These are phyloP conservation scores for Pseudocercospora fijiensis DNA, from an alignment of 2,329 filamentous ascomycete species.

Conservation along the genomic window DNA sequence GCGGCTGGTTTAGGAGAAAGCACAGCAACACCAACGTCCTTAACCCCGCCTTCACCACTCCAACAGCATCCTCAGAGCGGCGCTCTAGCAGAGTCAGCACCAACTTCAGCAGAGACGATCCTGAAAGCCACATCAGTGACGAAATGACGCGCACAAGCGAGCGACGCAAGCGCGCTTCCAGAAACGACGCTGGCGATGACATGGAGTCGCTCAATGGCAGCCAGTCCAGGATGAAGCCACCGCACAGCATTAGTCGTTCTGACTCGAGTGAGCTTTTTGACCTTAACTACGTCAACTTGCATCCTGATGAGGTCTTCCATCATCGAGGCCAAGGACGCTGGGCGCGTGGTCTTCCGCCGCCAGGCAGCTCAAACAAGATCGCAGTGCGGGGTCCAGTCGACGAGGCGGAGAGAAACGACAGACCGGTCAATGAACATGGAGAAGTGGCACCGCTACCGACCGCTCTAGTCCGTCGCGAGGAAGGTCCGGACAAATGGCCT, in stretches of 20 bases:
- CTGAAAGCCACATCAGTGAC: conserved; percentile 19
- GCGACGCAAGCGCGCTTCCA: conserved; percentile 22
- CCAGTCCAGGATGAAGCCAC: conserved; percentile 13
- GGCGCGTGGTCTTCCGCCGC: conserved; percentile 31
- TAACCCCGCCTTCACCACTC: conserved; percentile 12
- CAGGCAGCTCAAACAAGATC: conserved; percentile 30
- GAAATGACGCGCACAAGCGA: conserved; percentile 19
- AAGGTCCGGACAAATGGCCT: conserved; percentile 37
- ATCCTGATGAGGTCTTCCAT: conserved; percentile 32
- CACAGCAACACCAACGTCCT: conserved; percentile 14
- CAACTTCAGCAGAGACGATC: conserved; percentile 20
- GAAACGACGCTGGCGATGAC: conserved; percentile 9
- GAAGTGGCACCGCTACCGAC: conserved; percentile 24
- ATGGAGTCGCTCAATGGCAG: conserved; percentile 13
- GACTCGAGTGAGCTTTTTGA: conserved; percentile 22
- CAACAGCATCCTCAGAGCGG: conserved; percentile 24
- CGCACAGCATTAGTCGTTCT: conserved; percentile 14
- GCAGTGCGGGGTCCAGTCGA: conserved; percentile 33
- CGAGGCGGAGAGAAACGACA: conserved; percentile 18
- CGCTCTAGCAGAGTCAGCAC: conserved; percentile 26
- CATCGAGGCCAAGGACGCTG: conserved; percentile 32
- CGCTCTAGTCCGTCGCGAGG: conserved; percentile 32
- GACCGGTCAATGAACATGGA: conserved; percentile 22
- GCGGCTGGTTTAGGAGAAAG: conserved; percentile 26
- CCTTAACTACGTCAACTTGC: conserved; percentile 28